These are phyloP conservation scores for Cladochytrium replicatum DNA, from an alignment of 192 early-diverging fungal species.

Conservation along the genomic window DNA sequence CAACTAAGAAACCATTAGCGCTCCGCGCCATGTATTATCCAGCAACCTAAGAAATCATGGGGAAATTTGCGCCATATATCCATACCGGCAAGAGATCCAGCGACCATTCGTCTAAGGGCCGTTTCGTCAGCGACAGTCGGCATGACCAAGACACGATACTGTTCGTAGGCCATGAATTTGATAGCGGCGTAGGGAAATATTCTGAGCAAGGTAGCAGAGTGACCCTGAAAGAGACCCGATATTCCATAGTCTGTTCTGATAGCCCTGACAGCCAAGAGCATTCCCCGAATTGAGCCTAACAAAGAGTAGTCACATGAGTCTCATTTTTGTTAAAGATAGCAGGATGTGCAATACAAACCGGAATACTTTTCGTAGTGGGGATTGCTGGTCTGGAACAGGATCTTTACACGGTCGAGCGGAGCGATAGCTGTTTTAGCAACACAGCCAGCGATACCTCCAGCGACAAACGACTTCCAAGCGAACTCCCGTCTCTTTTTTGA, in stretches of 20 bases:
- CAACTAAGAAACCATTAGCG: background rate
- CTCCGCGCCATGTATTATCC: background rate
- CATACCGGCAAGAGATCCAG: slow-evolving; percentile 60
- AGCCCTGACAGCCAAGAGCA: too few relatives aligned
- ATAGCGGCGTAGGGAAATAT: slow-evolving; percentile 97
- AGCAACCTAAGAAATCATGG: too few relatives aligned
- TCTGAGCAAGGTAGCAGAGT: slow-evolving; percentile 82
- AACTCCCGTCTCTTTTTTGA: too few relatives aligned
- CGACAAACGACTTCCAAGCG: slow-evolving; percentile 39
- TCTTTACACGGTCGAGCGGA: slow-evolving; percentile 47
- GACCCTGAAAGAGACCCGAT: slow-evolving; percentile 84
- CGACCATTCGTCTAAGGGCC: slow-evolving; percentile 61
- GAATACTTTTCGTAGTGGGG: slow-evolving; percentile 36
- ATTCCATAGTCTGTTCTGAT: too few relatives aligned
- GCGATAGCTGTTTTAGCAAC: slow-evolving; percentile 48
- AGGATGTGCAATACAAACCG: slow-evolving; percentile 19
- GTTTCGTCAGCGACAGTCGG: slow-evolving; percentile 55
- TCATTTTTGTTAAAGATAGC: too few relatives aligned
- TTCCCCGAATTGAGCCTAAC: too few relatives aligned
- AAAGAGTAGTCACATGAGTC: too few relatives aligned
- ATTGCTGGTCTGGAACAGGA: slow-evolving; percentile 45
- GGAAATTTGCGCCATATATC: background rate
- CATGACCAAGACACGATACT: slow-evolving; percentile 62
- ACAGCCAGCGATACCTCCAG: slow-evolving; percentile 50
- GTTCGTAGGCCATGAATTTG: slow-evolving; percentile 96